Conservation (phyloP, 352 stramenopile genomes). For the Pythium chondricola region DNA sequence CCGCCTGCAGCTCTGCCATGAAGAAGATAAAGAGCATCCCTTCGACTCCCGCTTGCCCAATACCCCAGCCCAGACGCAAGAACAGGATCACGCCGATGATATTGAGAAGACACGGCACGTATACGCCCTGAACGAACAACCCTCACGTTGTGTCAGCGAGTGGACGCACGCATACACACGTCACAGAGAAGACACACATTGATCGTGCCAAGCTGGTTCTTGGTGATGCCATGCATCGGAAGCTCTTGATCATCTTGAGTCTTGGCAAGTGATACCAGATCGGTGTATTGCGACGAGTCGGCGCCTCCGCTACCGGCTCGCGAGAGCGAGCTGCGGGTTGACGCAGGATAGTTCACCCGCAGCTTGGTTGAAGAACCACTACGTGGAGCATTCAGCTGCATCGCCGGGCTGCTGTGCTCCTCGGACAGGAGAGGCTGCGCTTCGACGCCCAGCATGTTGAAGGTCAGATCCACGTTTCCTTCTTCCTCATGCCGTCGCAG, state of each 20-base stretch:
- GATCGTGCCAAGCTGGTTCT: conserved; percentile 35
- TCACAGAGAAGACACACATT: no score
- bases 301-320: not conserved
- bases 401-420: conserved; percentile 16
- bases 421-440: conserved; percentile 34
- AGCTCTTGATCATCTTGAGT: not conserved
- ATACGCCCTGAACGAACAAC: conserved; percentile 46
- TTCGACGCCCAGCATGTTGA: conserved; percentile 29
- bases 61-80: conserved; percentile 78
- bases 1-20: conserved; percentile 44
- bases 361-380: no score
- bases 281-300: conserved; percentile 30
- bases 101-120: conserved; percentile 85
- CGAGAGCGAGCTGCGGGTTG: conserved; percentile 9
- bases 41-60: conserved; percentile 73
- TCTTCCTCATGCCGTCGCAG: not conserved
- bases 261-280: conserved; percentile 29
- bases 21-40: conserved; percentile 74
- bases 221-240: not conserved
- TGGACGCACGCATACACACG: not conserved
- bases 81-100: conserved; percentile 91
- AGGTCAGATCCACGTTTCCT: no score
- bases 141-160: not conserved
- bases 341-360: not conserved
- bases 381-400: not conserved